Base-by-base conservation (phyloP, 1,284 basidiomycete genomes). In the Earliella scabrosa region DNA sequence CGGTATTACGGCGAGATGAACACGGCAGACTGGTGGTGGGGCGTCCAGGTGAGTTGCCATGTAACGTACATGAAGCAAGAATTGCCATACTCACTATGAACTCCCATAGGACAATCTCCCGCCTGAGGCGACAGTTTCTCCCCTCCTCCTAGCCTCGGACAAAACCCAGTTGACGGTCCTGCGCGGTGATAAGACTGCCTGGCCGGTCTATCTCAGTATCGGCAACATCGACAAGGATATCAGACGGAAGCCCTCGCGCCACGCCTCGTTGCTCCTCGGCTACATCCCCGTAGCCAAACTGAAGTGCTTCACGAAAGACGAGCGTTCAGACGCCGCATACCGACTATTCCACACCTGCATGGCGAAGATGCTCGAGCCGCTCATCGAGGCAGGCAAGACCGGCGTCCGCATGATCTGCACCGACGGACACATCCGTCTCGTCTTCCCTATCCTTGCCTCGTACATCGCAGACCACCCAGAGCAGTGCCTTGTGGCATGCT, bases 161-260 rank as follows among this genome's bases (percentile, higher is more conserved):
- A n/a, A n/a, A n/a, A n/a, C 6, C 47, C 13, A 71, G 41, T 35
- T 75, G 1, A 73, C 50, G 2, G 8, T 20, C 11, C 76, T 76
- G 51, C 63, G 67, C 16, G 48, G 66, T 2, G 72, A 72, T 54
- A 76, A 76, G 54, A 59, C 61, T n/a, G 74, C 73, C 8, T 77
- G 74, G 54, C 74, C 73, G 0, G 57, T 77, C 0, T 77, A 77
- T 43, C 55, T 77, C 18, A 75, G 72, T 0, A 71, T 78, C 39
- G 74, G 76, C 11, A 77, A 77, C 52, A 67, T 78, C 18, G 71
- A 75, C 4, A 77, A 77, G 44, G 66, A 69, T 11, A 68, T 75
- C 5, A 59, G 68, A 10, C 60, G 65, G 1, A 70, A 73, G 45
- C 71, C 73, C 4, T 73, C 70, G 0, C 32, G 50, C 7, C 63